Conservation (phyloP, 805 yeast genomes). For the Kazachstania viticola region DNA sequence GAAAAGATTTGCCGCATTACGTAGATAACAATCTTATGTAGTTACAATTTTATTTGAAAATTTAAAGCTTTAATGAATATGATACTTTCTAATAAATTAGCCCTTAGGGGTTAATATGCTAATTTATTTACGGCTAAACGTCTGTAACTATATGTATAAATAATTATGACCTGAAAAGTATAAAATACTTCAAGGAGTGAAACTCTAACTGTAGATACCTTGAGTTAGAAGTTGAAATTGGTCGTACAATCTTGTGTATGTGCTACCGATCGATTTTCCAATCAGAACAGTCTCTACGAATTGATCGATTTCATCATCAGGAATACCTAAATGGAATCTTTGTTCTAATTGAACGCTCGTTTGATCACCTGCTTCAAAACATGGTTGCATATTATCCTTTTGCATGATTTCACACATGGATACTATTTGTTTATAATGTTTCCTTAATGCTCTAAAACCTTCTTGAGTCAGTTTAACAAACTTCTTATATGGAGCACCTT, state of each 20-base stretch:
- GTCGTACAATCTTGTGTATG: slow-evolving; percentile 86
- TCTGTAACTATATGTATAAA: background rate
- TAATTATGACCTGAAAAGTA: background rate
- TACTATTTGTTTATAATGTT: slow-evolving; percentile 61
- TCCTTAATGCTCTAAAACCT: slow-evolving; percentile 65
- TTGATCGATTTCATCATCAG: slow-evolving; percentile 50
- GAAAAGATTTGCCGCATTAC: slow-evolving; percentile 70
- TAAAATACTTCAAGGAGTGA: background rate
- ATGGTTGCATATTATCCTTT: slow-evolving; percentile 78
- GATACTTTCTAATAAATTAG: no score
- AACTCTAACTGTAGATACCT: slow-evolving; percentile 67
- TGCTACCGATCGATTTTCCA: slow-evolving; percentile 72
- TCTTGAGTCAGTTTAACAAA: slow-evolving; percentile 56
- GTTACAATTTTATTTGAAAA: no score
- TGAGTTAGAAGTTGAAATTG: slow-evolving; percentile 92
- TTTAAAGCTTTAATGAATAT: no score
- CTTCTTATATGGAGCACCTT: slow-evolving; percentile 44
- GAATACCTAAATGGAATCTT: slow-evolving; percentile 66
- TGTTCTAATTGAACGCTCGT: slow-evolving; percentile 72
- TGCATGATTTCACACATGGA: slow-evolving; percentile 90
- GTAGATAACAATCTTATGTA: no score
- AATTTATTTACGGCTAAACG: no score
- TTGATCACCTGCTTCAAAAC: slow-evolving; percentile 79
- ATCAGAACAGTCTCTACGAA: slow-evolving; percentile 73
- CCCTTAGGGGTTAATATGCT: no score